Base-by-base conservation (phyloP, 805 yeast genomes). In the Zygoascus bituminiphila region DNA sequence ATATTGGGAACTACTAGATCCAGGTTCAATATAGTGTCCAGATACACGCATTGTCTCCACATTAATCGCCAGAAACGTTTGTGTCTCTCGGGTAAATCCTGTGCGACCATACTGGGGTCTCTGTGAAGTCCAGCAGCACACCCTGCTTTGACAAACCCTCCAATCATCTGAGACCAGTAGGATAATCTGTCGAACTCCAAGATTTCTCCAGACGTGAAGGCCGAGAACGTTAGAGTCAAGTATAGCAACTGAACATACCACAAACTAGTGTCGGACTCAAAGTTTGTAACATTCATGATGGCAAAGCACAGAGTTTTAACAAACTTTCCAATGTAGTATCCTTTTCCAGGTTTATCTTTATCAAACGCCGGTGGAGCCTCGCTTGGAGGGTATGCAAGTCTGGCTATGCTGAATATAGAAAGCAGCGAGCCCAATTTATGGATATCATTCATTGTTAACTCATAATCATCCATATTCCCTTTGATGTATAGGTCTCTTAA, bases 51-150 rank as follows among this genome's bases (percentile, higher is more conserved):
- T 38, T 55, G 55, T 20, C 55, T 40, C 62, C 63, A 61, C 19
- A 61, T 45, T 39, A 36, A 39, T 4, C 62, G 52, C 61, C 63
- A 54, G 21, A 54, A 35, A 19, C 48, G 48, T 8, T 46, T 50
- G 41, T 52, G 26, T 17, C 41, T 38, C 15, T 46, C 45, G 5
- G 60, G 58, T 20, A 57, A 43, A n/a, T 51, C 47, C n/a, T n/a
- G 26, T 7, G 46, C 35, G 19, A 50, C 49, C 25, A 45, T 22
- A 17, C 48, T 46, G 4, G 65, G 65, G 43, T 62, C 64, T 2
- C 63, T 52, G 45, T 62, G 62, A 4, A 62, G 52, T 0, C 64
- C 65, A 38, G 59, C 57, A 26, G 56, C 47, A 33, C 46, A 42
- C 25, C 59, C 57, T n/a, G 56, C 50, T 20, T 57, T 58, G 39